phyloP scores from a whole-genome alignment of 2,329 filamentous ascomycete genomes.

The Xenoacremonium recifei region DNA sequence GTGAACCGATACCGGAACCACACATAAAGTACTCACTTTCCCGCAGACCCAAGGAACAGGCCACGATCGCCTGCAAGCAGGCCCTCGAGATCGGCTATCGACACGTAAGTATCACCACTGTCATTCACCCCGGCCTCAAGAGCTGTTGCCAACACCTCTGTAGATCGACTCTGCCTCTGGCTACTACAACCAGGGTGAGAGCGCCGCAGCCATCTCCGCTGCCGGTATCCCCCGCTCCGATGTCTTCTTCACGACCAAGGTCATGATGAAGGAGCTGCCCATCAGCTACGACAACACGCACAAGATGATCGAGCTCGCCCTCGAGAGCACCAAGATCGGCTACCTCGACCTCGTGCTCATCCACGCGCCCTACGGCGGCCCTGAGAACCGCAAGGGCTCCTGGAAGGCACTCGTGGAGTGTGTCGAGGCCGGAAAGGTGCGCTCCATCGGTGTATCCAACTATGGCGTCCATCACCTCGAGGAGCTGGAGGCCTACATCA shows the following conservation, averaged over 20 bases:
- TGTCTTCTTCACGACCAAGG: slow-evolving; percentile 57
- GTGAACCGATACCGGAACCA: not conserved
- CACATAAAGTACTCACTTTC: not conserved
- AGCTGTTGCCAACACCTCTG: slow-evolving; percentile 1
- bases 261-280: slow-evolving; percentile 39
- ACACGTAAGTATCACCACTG: slow-evolving; percentile 43
- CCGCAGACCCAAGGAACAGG: slow-evolving; percentile 28
- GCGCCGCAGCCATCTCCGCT: slow-evolving; percentile 43
- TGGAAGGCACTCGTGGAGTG: slow-evolving; percentile 65
- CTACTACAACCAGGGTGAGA: slow-evolving; percentile 51
- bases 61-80: slow-evolving; percentile 38
- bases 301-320: slow-evolving; percentile 60
- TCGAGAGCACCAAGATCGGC: slow-evolving; percentile 59
- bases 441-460: slow-evolving; percentile 63
- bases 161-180: slow-evolving; percentile 53
- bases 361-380: slow-evolving; percentile 60
- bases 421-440: slow-evolving; percentile 59
- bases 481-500: slow-evolving; percentile 58
- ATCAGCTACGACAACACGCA: slow-evolving; percentile 62
- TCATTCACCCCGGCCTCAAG: too few species aligned
- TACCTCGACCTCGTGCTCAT: slow-evolving; percentile 69
- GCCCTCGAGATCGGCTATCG: slow-evolving; percentile 53
- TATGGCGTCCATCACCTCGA: slow-evolving; percentile 63
- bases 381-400: slow-evolving; percentile 53
- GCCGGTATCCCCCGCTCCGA: slow-evolving; percentile 43